These are phyloP conservation scores for Dactylellina haptotyla DNA, from an alignment of 2,329 filamentous ascomycete genomes.

Conservation along the genomic window DNA sequence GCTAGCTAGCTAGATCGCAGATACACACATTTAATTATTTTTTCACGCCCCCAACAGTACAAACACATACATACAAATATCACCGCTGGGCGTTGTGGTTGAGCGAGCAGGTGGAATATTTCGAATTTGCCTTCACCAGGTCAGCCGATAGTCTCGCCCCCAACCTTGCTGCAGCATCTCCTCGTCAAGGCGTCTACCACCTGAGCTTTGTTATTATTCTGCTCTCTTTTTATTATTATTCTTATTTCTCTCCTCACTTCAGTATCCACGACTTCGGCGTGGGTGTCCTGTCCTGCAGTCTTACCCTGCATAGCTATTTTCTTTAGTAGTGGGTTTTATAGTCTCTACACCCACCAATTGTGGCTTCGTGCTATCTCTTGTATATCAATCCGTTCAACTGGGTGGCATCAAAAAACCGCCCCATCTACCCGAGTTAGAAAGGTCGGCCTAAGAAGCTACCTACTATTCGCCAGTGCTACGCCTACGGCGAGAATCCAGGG, in stretches of 20 bases:
- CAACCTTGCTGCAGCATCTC: background rate
- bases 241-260: too few species aligned
- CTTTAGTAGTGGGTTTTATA: conserved; percentile 7
- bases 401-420: conserved; percentile 39
- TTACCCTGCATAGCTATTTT: conserved; percentile 14
- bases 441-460: too few species aligned
- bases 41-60: background rate
- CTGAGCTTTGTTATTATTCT: conserved; percentile 13
- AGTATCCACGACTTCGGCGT: conserved; percentile 21
- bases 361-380: background rate
- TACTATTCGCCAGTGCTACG: too few species aligned
- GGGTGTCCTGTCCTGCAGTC: conserved; percentile 34
- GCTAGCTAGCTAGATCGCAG: background rate
- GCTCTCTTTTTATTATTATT: conserved; percentile 8
- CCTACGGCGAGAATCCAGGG: too few species aligned
- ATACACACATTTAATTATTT: too few species aligned
- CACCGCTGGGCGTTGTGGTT: background rate
- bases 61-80: background rate
- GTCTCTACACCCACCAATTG: background rate
- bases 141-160: conserved; percentile 38
- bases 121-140: conserved; percentile 37
- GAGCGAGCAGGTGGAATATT: too few species aligned
- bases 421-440: conserved; percentile 39
- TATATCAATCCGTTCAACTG: too few species aligned
- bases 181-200: background rate